These are phyloP conservation scores for Biancaea sappan DNA, from an alignment of 306 rosid species.

Conservation along the genomic window DNA sequence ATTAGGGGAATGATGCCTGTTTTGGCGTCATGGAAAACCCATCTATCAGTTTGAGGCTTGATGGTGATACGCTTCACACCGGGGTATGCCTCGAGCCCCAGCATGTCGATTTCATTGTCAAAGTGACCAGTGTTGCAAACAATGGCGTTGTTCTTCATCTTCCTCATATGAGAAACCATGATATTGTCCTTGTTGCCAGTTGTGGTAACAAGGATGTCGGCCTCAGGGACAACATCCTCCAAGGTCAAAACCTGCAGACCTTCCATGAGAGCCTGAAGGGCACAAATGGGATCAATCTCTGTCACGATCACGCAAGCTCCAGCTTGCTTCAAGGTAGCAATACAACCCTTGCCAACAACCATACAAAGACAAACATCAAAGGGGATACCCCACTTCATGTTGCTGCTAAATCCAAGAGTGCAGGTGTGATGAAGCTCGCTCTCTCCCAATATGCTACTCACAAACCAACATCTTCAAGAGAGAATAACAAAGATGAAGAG, in stretches of 20 bases:
- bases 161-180: slow-evolving; percentile 80
- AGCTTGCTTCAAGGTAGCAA: slow-evolving; percentile 86
- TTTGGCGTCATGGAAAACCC: slow-evolving; percentile 88
- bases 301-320: slow-evolving; percentile 93
- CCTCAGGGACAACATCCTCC: slow-evolving; percentile 58
- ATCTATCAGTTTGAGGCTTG: slow-evolving; percentile 97
- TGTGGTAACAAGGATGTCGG: slow-evolving; percentile 91
- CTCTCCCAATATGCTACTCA: too few species aligned
- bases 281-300: slow-evolving; percentile 96
- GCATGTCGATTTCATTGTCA: slow-evolving; percentile 93
- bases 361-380: too few species aligned
- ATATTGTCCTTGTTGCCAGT: slow-evolving; percentile 99
- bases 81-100: slow-evolving; percentile 74
- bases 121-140: slow-evolving; percentile 98
- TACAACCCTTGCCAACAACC: slow-evolving; percentile 99
- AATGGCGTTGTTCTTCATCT: slow-evolving; percentile 97
- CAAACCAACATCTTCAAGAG: too few species aligned
- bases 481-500: too few species aligned
- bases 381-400: too few species aligned
- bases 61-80: slow-evolving; percentile 87
- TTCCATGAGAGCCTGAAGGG: slow-evolving; percentile 97
- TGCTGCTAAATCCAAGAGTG: too few species aligned
- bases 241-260: slow-evolving; percentile 79
- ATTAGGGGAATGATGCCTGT: slow-evolving; percentile 68
- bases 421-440: too few species aligned